These are phyloP conservation scores for Tylopilus cervinicoccineus DNA, from an alignment of 768 basidiomycete genomes.

Conservation along the genomic window DNA sequence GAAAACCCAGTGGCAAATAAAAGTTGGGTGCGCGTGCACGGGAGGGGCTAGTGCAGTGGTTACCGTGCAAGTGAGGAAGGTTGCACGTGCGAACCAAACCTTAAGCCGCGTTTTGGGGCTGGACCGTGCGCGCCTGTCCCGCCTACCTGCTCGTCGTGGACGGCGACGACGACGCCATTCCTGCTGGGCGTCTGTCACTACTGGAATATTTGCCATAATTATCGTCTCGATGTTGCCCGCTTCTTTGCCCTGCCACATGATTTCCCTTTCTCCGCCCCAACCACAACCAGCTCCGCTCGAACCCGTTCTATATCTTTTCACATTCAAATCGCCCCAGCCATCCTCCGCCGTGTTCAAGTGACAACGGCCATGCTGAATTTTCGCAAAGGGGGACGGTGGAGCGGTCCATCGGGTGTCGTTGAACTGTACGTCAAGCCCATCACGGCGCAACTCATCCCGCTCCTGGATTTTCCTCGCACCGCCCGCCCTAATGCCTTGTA, in stretches of 20 bases:
- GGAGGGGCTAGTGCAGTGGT: constrained; percentile 22
- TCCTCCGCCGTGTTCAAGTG: neutral
- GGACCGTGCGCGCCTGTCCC: constrained; percentile 24
- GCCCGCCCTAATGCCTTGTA: neutral
- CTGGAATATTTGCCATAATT: constrained; percentile 25
- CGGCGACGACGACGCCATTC: constrained; percentile 20
- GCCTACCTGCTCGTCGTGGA: constrained; percentile 9
- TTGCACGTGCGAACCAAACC: constrained; percentile 33
- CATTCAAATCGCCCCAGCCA: neutral
- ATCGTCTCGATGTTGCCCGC: constrained; percentile 9
- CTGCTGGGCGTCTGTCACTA: neutral
- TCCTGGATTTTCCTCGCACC: constrained; percentile 4
- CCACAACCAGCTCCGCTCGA: constrained; percentile 34
- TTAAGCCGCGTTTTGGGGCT: constrained; percentile 23
- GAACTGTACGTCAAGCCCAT: neutral
- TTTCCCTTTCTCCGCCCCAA: constrained; percentile 33
- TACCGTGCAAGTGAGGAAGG: constrained; percentile 24
- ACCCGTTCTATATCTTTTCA: constrained; percentile 12
- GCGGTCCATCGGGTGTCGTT: neutral
- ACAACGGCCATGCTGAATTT: neutral
- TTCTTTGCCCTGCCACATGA: constrained; percentile 23
- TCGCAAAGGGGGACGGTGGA: neutral
- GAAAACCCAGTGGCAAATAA: constrained; percentile 8
- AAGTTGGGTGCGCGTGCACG: constrained; percentile 6
- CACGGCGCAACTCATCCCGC: neutral